phyloP scores from a whole-genome alignment of 2,329 filamentous ascomycete species.

The Nemania serpens region DNA sequence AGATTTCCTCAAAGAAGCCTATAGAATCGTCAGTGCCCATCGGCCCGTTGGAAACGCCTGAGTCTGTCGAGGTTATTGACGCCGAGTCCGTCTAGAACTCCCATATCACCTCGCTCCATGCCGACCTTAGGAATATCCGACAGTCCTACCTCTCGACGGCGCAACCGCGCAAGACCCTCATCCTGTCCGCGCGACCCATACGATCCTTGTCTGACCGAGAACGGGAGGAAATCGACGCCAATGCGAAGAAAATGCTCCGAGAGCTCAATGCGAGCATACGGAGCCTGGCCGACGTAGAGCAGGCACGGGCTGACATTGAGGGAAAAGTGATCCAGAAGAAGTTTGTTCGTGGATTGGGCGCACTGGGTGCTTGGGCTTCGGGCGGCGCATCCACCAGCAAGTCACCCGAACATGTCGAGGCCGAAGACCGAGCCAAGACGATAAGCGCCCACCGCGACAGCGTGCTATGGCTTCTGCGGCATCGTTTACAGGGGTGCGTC shows the following conservation, averaged over 20 bases:
- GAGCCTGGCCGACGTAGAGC: slow-evolving; percentile 79
- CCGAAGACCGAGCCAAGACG: slow-evolving; percentile 72
- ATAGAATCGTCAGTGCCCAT: slow-evolving; percentile 73
- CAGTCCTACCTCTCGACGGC: slow-evolving; percentile 89
- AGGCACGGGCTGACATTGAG: slow-evolving; percentile 78
- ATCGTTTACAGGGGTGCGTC: slow-evolving; percentile 75
- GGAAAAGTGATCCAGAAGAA: slow-evolving; percentile 73
- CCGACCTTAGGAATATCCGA: slow-evolving; percentile 80
- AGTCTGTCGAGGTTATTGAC: slow-evolving; percentile 21
- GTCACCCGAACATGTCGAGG: slow-evolving; percentile 68
- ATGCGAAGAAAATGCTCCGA: slow-evolving; percentile 82
- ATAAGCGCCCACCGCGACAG: slow-evolving; percentile 76
- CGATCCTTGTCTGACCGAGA: slow-evolving; percentile 76
- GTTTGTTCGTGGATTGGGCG: slow-evolving; percentile 67
- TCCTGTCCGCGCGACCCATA: slow-evolving; percentile 48
- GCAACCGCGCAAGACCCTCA: slow-evolving; percentile 62
- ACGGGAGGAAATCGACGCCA: slow-evolving; percentile 83
- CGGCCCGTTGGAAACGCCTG: background rate
- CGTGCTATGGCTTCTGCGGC: slow-evolving; percentile 80
- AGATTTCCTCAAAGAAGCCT: slow-evolving; percentile 91
- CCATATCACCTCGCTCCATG: slow-evolving; percentile 79
- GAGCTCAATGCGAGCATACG: slow-evolving; percentile 83
- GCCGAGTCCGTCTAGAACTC: slow-evolving; percentile 59
- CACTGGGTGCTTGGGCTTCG: slow-evolving; percentile 67
- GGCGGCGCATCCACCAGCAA: slow-evolving; percentile 60